Percentiles rank a stretch among this genome's conserved stretches.
Conservation (phyloP, 2,329 filamentous ascomycete genomes). For the Lachnellula cervina region DNA sequence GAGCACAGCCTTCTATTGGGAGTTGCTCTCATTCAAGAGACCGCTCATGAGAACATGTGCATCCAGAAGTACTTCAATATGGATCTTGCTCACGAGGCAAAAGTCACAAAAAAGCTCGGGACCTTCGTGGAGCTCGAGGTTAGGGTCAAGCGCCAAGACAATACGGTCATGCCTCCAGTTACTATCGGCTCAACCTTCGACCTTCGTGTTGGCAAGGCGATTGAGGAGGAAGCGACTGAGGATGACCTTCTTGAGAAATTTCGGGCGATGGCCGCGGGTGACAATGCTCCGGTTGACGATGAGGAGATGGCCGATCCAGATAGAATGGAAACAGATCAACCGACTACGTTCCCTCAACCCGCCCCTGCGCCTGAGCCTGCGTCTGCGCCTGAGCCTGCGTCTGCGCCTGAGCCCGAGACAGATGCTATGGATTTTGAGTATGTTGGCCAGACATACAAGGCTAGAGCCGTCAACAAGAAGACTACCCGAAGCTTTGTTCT, state of each 20-base stretch:
- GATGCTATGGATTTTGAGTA: neutral
- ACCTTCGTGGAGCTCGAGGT: neutral
- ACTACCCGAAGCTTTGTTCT: neutral
- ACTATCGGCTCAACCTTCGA: neutral
- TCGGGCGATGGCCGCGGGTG: neutral
- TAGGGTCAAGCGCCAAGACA: neutral
- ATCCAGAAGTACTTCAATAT: neutral
- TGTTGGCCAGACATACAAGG: neutral
- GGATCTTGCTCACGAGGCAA: neutral
- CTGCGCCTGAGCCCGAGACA: neutral
- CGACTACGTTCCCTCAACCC: neutral
- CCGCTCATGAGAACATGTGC: neutral
- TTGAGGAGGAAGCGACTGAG: neutral
- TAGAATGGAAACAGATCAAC: too few species aligned
- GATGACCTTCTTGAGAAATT: neutral
- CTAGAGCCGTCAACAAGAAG: neutral
- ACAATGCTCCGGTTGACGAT: neutral
- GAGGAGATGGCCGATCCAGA: too few species aligned
- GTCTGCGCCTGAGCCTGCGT: too few species aligned
- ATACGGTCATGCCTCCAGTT: neutral
- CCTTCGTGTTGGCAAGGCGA: neutral
- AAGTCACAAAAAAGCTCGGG: neutral
- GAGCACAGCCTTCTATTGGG: neutral
- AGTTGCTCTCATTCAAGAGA: neutral
- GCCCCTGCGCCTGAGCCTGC: too few species aligned